These are phyloP conservation scores for Vicia villosa DNA, from an alignment of 306 rosid species.

Conservation along the genomic window DNA sequence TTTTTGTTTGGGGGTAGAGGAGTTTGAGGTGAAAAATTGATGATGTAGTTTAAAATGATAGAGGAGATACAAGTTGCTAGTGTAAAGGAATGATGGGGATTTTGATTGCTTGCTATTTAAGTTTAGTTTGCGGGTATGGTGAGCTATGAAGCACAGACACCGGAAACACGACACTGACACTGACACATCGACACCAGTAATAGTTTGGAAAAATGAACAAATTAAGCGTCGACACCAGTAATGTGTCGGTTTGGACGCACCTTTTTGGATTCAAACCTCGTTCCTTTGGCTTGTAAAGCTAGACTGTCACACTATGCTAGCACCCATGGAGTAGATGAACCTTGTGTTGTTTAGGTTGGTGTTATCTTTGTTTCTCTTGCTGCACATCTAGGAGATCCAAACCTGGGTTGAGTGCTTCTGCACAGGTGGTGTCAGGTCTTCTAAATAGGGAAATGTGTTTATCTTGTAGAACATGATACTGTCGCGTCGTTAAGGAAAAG, in stretches of 20 bases:
- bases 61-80: not conserved
- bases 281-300: not conserved
- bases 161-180: no score
- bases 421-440: not conserved
- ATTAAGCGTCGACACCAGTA: no score
- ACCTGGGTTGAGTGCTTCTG: not conserved
- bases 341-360: not conserved
- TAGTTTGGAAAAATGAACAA: no score
- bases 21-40: not conserved
- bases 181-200: no score
- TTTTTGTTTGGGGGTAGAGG: slow-evolving; percentile 5
- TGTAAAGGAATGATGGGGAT: not conserved
- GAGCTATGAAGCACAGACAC: no score
- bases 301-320: not conserved
- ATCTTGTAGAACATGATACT: slow-evolving; percentile 7
- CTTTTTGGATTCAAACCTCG: not conserved
- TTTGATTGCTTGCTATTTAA: slow-evolving; percentile 3
- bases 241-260: no score
- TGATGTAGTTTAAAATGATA: not conserved
- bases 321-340: not conserved
- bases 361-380: not conserved
- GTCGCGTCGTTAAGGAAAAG: not conserved
- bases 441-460: not conserved
- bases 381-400: not conserved
- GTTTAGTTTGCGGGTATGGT: slow-evolving; percentile 12